These are phyloP conservation scores for Petunia secreta DNA, from an alignment of 257 asterid species.

Conservation along the genomic window DNA sequence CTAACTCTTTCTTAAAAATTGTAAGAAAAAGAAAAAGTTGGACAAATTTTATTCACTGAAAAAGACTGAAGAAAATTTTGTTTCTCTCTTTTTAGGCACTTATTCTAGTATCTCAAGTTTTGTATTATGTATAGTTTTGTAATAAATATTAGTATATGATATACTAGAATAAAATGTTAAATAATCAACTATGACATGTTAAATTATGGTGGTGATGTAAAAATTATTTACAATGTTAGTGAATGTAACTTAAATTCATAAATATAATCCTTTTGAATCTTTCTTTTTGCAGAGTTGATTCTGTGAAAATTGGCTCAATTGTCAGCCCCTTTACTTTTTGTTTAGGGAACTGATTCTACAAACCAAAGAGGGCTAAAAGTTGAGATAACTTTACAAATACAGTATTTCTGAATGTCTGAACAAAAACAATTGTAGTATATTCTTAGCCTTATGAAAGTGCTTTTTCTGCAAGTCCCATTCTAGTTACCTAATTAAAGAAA, in stretches of 20 bases:
- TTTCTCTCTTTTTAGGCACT: neutral
- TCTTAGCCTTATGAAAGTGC: conserved; percentile 11
- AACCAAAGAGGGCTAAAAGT: conserved; percentile 9
- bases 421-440: neutral
- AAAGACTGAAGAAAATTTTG: too few relatives aligned
- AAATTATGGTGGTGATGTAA: neutral
- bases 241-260: neutral
- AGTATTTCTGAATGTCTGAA: conserved; percentile 5
- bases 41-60: too few relatives aligned
- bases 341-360: conserved; percentile 15
- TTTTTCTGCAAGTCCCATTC: neutral
- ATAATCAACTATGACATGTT: neutral
- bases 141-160: neutral
- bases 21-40: neutral
- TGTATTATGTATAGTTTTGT: too few relatives aligned
- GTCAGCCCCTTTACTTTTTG: neutral
- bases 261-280: neutral
- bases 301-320: neutral
- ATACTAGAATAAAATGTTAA: neutral
- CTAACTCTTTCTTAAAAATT: neutral
- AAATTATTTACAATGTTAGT: neutral
- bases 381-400: conserved; percentile 13
- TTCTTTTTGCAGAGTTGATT: neutral
- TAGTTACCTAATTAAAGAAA: neutral
- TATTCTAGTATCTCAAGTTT: too few relatives aligned